Evolutionary conservation across 192 early-diverging fungal species (phyloP).

Genomic region (Coemansia sp.): DNA sequence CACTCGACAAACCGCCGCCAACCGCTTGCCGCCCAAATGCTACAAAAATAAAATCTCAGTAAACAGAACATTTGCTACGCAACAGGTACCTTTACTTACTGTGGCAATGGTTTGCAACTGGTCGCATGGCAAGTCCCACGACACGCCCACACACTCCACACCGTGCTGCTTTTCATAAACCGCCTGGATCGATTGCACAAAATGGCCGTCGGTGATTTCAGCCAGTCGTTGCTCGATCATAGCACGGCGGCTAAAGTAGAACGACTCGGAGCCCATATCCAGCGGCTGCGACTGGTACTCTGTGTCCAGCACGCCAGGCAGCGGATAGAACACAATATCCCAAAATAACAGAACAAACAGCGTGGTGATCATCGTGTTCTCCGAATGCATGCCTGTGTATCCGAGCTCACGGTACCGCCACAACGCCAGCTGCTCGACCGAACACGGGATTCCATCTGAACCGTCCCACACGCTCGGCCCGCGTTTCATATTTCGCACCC

Average conservation of each 20-base stretch:
- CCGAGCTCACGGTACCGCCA: slow-evolving; percentile 64
- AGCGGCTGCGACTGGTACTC: slow-evolving; percentile 67
- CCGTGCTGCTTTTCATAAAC: slow-evolving; percentile 31
- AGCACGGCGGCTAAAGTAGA: slow-evolving; percentile 58
- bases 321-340: slow-evolving; percentile 64
- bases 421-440: slow-evolving; percentile 65
- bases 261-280: slow-evolving; percentile 66
- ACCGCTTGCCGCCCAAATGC: slow-evolving; percentile 59
- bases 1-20: slow-evolving; percentile 61
- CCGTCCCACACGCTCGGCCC: slow-evolving; percentile 58
- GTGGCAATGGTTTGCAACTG: slow-evolving; percentile 29
- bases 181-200: slow-evolving; percentile 14
- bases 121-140: slow-evolving; percentile 39
- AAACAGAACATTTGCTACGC: neutral
- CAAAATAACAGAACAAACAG: slow-evolving; percentile 69
- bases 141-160: slow-evolving; percentile 39
- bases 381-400: slow-evolving; percentile 64
- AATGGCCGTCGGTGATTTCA: slow-evolving; percentile 28
- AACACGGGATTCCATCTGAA: slow-evolving; percentile 51
- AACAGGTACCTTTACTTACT: slow-evolving; percentile 4
- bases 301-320: slow-evolving; percentile 70
- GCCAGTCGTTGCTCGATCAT: slow-evolving; percentile 41
- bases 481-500: slow-evolving; percentile 25
- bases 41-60: slow-evolving; percentile 15
- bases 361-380: slow-evolving; percentile 62